Evolutionary conservation across 129 eudicot species (phyloP).

Genomic region (Glebionis coronaria): DNA sequence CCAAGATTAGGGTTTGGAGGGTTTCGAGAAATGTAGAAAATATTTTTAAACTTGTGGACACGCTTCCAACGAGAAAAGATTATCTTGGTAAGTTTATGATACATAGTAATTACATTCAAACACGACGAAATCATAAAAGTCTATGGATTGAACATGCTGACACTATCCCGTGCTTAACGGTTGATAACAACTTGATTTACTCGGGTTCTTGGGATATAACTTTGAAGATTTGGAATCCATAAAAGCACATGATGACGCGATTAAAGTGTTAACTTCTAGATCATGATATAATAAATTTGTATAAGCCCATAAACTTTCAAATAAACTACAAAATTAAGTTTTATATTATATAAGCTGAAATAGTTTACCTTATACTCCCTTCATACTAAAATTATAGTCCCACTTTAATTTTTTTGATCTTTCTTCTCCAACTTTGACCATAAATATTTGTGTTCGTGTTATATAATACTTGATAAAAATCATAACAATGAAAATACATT

Average conservation of each 20-base stretch:
- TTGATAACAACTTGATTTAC: slow-evolving; percentile 51
- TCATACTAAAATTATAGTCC: too few species aligned
- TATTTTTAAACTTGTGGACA: slow-evolving; percentile 57
- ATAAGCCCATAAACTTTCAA: too few species aligned
- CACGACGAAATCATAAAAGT: slow-evolving; percentile 58
- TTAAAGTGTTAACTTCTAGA: slow-evolving; percentile 48
- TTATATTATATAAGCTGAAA: too few species aligned
- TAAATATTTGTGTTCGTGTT: too few species aligned
- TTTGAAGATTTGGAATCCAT: slow-evolving; percentile 72
- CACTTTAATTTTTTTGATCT: too few species aligned
- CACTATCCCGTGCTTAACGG: slow-evolving; percentile 69
- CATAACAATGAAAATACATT: too few species aligned
- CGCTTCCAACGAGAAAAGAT: slow-evolving; percentile 75
- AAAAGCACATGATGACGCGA: slow-evolving; percentile 86
- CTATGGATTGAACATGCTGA: slow-evolving; percentile 86
- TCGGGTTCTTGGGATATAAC: slow-evolving; percentile 97
- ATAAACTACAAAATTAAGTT: too few species aligned
- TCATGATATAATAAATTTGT: too few species aligned
- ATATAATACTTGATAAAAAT: too few species aligned
- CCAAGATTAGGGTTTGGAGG: slow-evolving; percentile 80
- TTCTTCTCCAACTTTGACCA: too few species aligned
- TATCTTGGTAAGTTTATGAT: slow-evolving; percentile 70
- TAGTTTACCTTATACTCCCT: too few species aligned
- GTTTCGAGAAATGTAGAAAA: slow-evolving; percentile 67
- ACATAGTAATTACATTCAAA: slow-evolving; percentile 63